Conservation (phyloP, 805 yeast species). For the Metschnikowia amazonensis region DNA sequence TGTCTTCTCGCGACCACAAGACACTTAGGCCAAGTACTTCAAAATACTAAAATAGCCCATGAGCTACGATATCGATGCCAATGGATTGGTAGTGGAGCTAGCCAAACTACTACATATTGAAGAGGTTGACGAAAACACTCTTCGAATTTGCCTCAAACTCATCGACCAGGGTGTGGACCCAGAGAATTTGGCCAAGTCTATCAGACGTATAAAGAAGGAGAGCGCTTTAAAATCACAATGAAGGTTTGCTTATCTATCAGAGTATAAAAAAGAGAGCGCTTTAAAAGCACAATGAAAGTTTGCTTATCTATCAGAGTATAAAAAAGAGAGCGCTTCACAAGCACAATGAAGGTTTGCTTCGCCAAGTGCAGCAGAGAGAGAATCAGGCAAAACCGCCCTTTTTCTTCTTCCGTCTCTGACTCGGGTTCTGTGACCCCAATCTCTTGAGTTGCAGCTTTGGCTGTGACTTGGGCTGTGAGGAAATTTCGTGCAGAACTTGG, state of each 20-base stretch:
- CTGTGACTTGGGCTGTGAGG: slow-evolving; percentile 2
- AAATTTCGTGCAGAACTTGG: background rate
- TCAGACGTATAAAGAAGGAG: slow-evolving; percentile 26
- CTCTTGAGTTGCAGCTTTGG: slow-evolving; percentile 4
- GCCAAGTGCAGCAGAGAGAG: background rate
- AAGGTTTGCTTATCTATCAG: slow-evolving; percentile 20
- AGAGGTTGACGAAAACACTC: slow-evolving; percentile 26
- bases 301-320: slow-evolving; percentile 24
- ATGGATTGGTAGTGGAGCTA: slow-evolving; percentile 18
- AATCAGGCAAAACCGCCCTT: slow-evolving; percentile 47
- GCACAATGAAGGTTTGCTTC: background rate
- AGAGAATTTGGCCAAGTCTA: slow-evolving; percentile 24
- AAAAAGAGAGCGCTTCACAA: slow-evolving; percentile 19
- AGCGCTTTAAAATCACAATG: slow-evolving; percentile 9
- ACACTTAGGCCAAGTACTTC: background rate
- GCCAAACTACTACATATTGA: slow-evolving; percentile 23
- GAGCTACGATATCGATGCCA: slow-evolving; percentile 6
- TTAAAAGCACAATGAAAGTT: background rate
- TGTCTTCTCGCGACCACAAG: background rate
- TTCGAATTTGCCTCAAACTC: slow-evolving; percentile 31
- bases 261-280: slow-evolving; percentile 23
- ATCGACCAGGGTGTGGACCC: slow-evolving; percentile 37
- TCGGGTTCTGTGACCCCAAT: slow-evolving; percentile 13
- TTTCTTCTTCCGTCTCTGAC: slow-evolving; percentile 39
- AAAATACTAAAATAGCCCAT: slow-evolving; percentile 1